phyloP scores from a whole-genome alignment of 108 stramenopile species.

The Nitzschia palea region DNA sequence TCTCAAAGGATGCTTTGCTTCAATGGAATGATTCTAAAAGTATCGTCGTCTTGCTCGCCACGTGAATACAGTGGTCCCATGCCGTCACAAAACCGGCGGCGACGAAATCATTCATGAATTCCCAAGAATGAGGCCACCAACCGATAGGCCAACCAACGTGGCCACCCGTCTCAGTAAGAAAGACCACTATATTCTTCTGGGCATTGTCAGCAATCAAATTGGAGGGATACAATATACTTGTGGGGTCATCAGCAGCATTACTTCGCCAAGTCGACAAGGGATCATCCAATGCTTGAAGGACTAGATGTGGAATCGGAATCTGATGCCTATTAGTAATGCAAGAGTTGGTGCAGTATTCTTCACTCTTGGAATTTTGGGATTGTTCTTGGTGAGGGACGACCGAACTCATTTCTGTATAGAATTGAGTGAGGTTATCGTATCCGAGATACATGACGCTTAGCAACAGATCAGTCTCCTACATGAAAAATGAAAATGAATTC shows the following conservation, averaged over 20 bases:
- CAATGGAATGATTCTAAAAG: no score
- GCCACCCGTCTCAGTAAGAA: slow-evolving; percentile 74
- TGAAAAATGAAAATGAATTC: no score
- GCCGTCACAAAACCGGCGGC: slow-evolving; percentile 6
- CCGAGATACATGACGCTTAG: slow-evolving; percentile 71
- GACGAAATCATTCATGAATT: slow-evolving; percentile 8
- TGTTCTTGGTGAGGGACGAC: slow-evolving; percentile 16
- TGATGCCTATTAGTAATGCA: no score
- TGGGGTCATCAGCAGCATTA: slow-evolving; percentile 42
- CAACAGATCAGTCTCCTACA: slow-evolving; percentile 58
- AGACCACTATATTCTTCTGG: slow-evolving; percentile 54
- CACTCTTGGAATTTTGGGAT: background rate
- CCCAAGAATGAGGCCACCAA: slow-evolving; percentile 12
- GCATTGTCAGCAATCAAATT: slow-evolving; percentile 11
- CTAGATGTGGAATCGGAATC: slow-evolving; percentile 47
- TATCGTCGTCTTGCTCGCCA: no score
- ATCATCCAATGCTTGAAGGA: slow-evolving; percentile 78
- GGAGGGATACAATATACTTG: slow-evolving; percentile 34
- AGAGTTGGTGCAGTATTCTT: no score
- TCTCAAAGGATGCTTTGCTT: no score
- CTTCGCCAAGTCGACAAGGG: slow-evolving; percentile 35
- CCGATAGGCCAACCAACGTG: slow-evolving; percentile 85
- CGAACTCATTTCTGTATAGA: slow-evolving; percentile 75
- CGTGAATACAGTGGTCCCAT: no score
- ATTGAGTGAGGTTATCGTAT: slow-evolving; percentile 58